phyloP scores from a whole-genome alignment of 2,329 filamentous ascomycete species.

The Colletotrichum nymphaeae region DNA sequence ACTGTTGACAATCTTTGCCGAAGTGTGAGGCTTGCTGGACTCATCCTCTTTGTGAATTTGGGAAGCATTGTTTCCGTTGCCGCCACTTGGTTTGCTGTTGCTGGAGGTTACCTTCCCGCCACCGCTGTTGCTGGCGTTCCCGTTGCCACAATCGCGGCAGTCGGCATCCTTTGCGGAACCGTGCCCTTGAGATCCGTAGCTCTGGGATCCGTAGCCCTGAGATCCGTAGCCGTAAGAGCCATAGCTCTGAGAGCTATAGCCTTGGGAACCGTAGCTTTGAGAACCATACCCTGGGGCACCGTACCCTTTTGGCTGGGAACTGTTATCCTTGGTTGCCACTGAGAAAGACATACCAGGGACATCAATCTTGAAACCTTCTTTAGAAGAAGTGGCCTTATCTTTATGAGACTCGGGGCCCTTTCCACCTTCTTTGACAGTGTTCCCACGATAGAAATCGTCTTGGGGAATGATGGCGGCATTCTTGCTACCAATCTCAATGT shows the following conservation, averaged over 20 bases:
- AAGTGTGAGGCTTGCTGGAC: neutral
- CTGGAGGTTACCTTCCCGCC: too few species aligned
- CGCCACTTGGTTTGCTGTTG: too few species aligned
- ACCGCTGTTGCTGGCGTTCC: neutral
- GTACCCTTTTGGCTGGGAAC: neutral
- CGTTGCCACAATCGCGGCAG: neutral
- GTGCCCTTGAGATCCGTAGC: neutral
- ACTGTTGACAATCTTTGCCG: neutral
- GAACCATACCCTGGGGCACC: too few species aligned
- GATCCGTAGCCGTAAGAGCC: neutral
- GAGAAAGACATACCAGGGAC: neutral
- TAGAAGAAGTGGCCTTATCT: neutral
- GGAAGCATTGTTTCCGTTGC: neutral
- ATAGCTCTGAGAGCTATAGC: neutral
- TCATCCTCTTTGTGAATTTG: neutral
- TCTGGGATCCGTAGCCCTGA: neutral
- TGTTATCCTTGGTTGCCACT: neutral
- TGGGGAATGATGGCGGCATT: neutral
- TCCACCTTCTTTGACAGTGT: neutral
- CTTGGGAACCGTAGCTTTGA: too few species aligned
- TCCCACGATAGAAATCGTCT: neutral
- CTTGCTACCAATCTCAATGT: neutral
- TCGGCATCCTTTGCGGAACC: neutral
- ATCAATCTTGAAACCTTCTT: neutral
- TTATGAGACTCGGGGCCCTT: neutral